Percentiles rank a stretch among this genome's conserved stretches.
Evolutionary conservation across 805 yeast species (phyloP).

Genomic region (Candida piceae): DNA sequence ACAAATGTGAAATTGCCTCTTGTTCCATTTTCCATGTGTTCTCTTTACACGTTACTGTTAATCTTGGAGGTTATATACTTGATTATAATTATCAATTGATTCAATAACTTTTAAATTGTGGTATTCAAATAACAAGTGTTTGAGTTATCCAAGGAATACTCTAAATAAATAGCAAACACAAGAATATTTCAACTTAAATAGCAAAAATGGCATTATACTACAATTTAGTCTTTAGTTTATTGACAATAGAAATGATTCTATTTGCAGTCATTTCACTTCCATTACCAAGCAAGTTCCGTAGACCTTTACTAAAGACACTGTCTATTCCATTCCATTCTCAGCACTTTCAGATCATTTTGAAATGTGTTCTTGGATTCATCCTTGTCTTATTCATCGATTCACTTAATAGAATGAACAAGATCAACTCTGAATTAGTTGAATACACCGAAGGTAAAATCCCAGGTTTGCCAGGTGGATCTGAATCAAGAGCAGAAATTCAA

Average conservation of each 20-base stretch:
- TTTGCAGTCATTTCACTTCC: slow-evolving; percentile 84
- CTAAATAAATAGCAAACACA: no score
- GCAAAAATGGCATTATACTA: slow-evolving; percentile 29
- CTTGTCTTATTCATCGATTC: slow-evolving; percentile 82
- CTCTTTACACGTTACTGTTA: no score
- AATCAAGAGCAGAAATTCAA: slow-evolving; percentile 76
- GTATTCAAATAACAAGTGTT: no score
- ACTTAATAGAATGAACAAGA: slow-evolving; percentile 72
- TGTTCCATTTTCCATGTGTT: no score
- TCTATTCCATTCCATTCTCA: slow-evolving; percentile 66
- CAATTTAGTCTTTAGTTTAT: slow-evolving; percentile 55
- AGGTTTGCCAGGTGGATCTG: slow-evolving; percentile 31
- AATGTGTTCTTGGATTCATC: slow-evolving; percentile 80
- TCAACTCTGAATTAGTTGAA: slow-evolving; percentile 52
- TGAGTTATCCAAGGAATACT: no score
- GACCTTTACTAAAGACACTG: slow-evolving; percentile 56
- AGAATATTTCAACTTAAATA: no score
- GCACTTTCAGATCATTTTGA: slow-evolving; percentile 69
- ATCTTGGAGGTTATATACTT: no score
- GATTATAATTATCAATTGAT: no score
- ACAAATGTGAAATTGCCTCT: no score
- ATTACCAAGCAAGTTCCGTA: slow-evolving; percentile 69
- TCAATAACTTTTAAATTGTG: no score
- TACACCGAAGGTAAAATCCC: slow-evolving; percentile 20
- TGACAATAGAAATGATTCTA: slow-evolving; percentile 70